A percentile compares a stretch with the other conserved stretches of the same genome.
phyloP scores from a whole-genome alignment of 2,329 filamentous ascomycete species.

The Cordyceps tenuipes region DNA sequence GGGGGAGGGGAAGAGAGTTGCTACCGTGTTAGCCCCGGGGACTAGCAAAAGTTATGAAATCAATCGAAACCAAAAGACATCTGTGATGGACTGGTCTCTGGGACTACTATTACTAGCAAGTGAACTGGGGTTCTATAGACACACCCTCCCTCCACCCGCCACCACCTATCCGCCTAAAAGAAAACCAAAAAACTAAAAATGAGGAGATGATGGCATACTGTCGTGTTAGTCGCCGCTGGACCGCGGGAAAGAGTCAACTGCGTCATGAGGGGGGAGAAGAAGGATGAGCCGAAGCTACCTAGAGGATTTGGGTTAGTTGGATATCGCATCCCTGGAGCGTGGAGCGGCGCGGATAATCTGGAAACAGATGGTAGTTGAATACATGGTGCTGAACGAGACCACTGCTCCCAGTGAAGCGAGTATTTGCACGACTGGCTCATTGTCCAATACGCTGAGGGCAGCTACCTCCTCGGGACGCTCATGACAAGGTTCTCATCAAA shows the following conservation, averaged over 20 bases:
- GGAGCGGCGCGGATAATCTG: neutral
- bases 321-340: neutral
- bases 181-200: no score
- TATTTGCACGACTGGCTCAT: neutral
- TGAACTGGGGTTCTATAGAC: neutral
- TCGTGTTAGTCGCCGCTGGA: neutral
- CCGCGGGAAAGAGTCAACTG: neutral
- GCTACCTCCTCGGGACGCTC: neutral
- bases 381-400: neutral
- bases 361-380: neutral
- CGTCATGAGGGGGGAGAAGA: neutral
- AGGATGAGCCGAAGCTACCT: no score
- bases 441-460: neutral
- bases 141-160: neutral
- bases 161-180: no score
- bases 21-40: neutral
- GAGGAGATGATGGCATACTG: slow-evolving; percentile 1
- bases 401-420: neutral
- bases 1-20: neutral
- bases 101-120: neutral
- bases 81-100: neutral
- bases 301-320: no score
- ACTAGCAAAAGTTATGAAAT: neutral
- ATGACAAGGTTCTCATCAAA: neutral
- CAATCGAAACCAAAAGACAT: neutral